Evolutionary conservation across 768 basidiomycete species (phyloP), one percentile per base, ranked within the genome.

Genomic region (Melanogaster broomeanus): DNA sequence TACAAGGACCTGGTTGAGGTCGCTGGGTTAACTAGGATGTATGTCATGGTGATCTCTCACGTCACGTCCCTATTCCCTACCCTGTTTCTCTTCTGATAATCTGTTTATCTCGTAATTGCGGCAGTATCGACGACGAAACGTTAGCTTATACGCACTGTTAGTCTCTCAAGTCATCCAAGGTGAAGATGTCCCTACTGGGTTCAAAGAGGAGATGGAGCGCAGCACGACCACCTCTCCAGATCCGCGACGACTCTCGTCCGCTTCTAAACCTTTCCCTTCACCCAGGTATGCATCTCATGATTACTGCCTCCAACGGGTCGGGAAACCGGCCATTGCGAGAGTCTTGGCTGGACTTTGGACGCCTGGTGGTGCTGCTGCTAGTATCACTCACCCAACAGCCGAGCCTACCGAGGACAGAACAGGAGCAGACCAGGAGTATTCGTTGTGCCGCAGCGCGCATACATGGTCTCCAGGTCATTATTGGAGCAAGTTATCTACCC

Each of bases 401-500:
- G 42, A 50, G 11, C 16, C 8, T 62, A 30, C 72, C 57, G 40
- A 67, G 56, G 58, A 68, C 61, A 64, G 75, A 72, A 75, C 60
- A 38, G n/a, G 4, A 61, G 82, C 2, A 51, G 52, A 72, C 75
- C 74, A 11, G 83, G 84, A 19, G 77, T 90, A n/a, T 86, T 91
- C 55, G 84, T 97, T 50, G 80, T 98, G 4, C 96, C 96, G 5
- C 96, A 98, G 70, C 76, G 95, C 13, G 86, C 93, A 21, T 98
- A 98, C 68, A 91, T n/a, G n/a, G n/a, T n/a, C n/a, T n/a, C n/a
- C n/a, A n/a, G n/a, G n/a, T n/a, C n/a, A n/a, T n/a, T n/a, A 42
- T 73, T 96, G 13, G 94, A 97, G 60, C 96, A 98, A 77, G 82
- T 96, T 25, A 93, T 96, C 53, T 98, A 97, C 67, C 93, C 94